A percentile compares a stretch with the other conserved stretches of the same genome.
Conservation (phyloP, 768 basidiomycete genomes). For the Dioszegia aurantiaca region DNA sequence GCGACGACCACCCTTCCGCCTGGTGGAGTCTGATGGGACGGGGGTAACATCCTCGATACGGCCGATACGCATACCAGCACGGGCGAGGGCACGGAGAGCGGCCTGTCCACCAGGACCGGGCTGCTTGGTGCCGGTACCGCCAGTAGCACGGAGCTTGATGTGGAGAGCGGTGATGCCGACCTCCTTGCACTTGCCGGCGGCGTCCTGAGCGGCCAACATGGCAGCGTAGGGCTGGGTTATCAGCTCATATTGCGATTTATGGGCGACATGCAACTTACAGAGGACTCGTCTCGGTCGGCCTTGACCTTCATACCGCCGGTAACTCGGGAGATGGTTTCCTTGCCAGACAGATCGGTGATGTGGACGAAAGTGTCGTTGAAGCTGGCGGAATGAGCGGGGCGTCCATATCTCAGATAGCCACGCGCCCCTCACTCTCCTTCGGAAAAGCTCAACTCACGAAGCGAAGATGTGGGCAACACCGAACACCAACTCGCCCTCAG, state of each 20-base stretch:
- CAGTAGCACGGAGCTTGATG: constrained; percentile 98
- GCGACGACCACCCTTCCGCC: constrained; percentile 99
- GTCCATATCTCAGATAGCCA: no score
- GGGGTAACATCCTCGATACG: constrained; percentile 98
- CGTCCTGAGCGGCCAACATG: constrained; percentile 98
- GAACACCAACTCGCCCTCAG: constrained; percentile 94
- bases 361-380: constrained; percentile 99
- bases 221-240: constrained; percentile 60
- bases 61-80: constrained; percentile 96
- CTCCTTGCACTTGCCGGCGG: constrained; percentile 92
- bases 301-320: constrained; percentile 99
- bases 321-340: constrained; percentile 98
- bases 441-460: constrained; percentile 55
- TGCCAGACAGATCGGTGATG: constrained; percentile 96
- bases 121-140: constrained; percentile 96
- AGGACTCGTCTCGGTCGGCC: constrained; percentile 99
- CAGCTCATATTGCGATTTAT: constrained; percentile 7
- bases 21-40: constrained; percentile 92
- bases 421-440: not conserved
- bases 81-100: constrained; percentile 94
- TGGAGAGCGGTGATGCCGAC: constrained; percentile 98
- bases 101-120: constrained; percentile 98
- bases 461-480: constrained; percentile 99
- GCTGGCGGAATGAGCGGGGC: constrained; percentile 22
- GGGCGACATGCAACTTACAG: constrained; percentile 57